These are phyloP conservation scores for Drosera spatulata DNA, from an alignment of 179 eudicot species.

Conservation along the genomic window DNA sequence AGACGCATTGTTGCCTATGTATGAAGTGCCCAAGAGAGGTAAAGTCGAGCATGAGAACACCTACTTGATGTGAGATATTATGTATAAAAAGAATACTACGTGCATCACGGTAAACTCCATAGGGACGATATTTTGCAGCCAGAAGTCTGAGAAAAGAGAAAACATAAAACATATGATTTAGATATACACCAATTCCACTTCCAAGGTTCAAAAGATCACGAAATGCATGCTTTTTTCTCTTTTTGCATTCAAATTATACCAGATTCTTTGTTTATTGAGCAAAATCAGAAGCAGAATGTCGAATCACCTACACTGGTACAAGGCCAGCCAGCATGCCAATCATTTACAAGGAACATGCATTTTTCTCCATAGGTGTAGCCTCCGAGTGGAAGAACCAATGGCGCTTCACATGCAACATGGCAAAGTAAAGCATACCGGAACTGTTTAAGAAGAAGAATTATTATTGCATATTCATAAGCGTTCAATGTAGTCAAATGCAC, in stretches of 20 bases:
- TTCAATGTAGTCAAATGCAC: neutral
- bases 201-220: too few species aligned
- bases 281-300: neutral
- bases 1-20: neutral
- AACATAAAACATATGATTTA: too few species aligned
- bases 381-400: constrained; percentile 93
- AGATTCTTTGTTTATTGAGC: too few species aligned
- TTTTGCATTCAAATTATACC: too few species aligned
- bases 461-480: too few species aligned
- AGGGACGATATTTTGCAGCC: constrained; percentile 90
- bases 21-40: neutral
- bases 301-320: constrained; percentile 73
- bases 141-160: constrained; percentile 46
- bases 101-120: constrained; percentile 95
- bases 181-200: too few species aligned
- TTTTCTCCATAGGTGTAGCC: constrained; percentile 92
- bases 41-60: constrained; percentile 3
- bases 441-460: constrained; percentile 21
- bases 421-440: constrained; percentile 92
- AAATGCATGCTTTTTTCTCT: too few species aligned
- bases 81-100: constrained; percentile 76
- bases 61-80: constrained; percentile 93
- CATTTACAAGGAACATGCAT: constrained; percentile 86
- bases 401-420: constrained; percentile 99
- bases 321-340: constrained; percentile 98